Evolutionary conservation across 78 protist species (phyloP).

Genomic region (Dictyostelium purpureum): DNA sequence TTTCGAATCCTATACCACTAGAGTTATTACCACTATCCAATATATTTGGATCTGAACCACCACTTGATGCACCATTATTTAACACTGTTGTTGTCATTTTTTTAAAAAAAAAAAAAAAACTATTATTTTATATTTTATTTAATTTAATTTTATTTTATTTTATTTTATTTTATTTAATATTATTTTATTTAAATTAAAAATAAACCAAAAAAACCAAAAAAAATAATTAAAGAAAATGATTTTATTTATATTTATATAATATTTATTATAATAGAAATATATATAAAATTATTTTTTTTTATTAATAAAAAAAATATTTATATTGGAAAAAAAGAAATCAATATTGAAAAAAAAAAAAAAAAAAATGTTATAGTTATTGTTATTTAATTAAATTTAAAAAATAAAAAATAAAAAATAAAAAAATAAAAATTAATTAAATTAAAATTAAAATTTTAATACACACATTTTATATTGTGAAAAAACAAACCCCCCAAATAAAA

Average conservation of each 20-base stretch:
- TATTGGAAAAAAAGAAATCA: not conserved
- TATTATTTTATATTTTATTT: not conserved
- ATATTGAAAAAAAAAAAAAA: not conserved
- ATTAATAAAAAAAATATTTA: not conserved
- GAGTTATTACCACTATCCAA: not conserved
- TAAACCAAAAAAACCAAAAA: not conserved
- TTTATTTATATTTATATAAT: not conserved
- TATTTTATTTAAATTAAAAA: not conserved
- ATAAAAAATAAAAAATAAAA: too few relatives aligned
- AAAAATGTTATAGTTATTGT: not conserved
- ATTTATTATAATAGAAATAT: not conserved
- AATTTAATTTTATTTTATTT: not conserved
- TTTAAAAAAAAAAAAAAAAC: not conserved
- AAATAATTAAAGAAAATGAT: not conserved
- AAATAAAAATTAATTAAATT: too few relatives aligned
- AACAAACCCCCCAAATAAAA: too few relatives aligned
- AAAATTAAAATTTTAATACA: too few relatives aligned
- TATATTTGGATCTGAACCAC: not conserved
- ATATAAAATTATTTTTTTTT: not conserved
- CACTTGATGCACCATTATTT: not conserved
- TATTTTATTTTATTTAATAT: not conserved
- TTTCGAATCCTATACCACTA: slow-evolving; percentile 1
- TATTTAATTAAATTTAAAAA: too few relatives aligned
- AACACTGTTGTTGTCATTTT: not conserved
- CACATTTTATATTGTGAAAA: too few relatives aligned